phyloP scores from a whole-genome alignment of 306 rosid genomes.

The Malus sieversii region DNA sequence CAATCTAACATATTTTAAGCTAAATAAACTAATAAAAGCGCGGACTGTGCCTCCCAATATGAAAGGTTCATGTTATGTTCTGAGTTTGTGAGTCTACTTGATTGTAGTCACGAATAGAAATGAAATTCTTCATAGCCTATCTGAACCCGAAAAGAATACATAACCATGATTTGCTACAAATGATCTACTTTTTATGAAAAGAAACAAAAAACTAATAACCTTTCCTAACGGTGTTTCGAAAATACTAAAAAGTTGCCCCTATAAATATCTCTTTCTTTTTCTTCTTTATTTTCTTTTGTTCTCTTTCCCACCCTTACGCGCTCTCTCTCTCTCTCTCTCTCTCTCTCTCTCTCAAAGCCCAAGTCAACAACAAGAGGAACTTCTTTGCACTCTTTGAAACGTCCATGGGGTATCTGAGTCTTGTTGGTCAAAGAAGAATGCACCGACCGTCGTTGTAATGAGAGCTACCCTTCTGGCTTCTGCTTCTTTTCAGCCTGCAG shows the following conservation, averaged over 20 bases:
- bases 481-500: neutral
- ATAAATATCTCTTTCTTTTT: neutral
- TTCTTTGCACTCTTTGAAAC: conserved; percentile 26
- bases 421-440: conserved; percentile 30
- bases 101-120: accelerated
- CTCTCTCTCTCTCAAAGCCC: conserved; percentile 1
- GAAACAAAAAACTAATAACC: too few relatives aligned
- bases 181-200: too few relatives aligned
- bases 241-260: neutral
- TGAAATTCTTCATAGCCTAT: too few relatives aligned
- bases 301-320: neutral
- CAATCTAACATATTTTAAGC: too few relatives aligned
- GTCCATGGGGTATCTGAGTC: conserved; percentile 28
- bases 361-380: conserved; percentile 34
- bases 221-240: too few relatives aligned
- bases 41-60: too few relatives aligned
- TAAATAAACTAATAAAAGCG: too few relatives aligned
- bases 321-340: neutral
- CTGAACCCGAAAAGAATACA: accelerated
- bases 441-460: conserved; percentile 31
- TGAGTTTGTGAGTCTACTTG: accelerated
- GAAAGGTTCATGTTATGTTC: too few relatives aligned
- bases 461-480: conserved; percentile 18
- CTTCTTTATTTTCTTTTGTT: neutral
- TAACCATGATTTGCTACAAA: too few relatives aligned